A percentile compares a stretch with the other conserved stretches of the same genome.
These are phyloP conservation scores for Penicillium crystallinum DNA, from an alignment of 495 filamentous ascomycete genomes.

Conservation along the genomic window DNA sequence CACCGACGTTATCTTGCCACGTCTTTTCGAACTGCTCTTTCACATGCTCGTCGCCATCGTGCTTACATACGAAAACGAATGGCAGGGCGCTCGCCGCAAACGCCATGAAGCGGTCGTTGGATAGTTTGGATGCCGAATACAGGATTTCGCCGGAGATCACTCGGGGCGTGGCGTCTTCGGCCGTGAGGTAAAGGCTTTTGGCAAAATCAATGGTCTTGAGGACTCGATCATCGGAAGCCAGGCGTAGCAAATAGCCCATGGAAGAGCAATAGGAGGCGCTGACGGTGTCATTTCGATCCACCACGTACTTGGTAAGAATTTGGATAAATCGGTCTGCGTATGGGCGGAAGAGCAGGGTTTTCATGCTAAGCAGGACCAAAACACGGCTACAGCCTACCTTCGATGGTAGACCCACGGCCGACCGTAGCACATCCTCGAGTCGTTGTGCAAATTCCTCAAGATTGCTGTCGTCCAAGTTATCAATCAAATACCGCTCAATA, in stretches of 20 bases:
- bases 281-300: slow-evolving; percentile 89
- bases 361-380: slow-evolving; percentile 79
- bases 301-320: slow-evolving; percentile 67
- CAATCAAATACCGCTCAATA: slow-evolving; percentile 76
- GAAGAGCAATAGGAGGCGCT: slow-evolving; percentile 79
- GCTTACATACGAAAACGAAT: slow-evolving; percentile 81
- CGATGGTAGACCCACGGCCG: slow-evolving; percentile 81
- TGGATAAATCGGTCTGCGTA: slow-evolving; percentile 75
- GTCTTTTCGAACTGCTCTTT: slow-evolving; percentile 69
- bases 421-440: slow-evolving; percentile 73
- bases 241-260: slow-evolving; percentile 75
- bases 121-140: slow-evolving; percentile 74
- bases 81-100: slow-evolving; percentile 71
- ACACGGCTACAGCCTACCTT: slow-evolving; percentile 87
- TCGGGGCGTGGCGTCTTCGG: slow-evolving; percentile 69
- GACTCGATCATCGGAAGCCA: slow-evolving; percentile 65
- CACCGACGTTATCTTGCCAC: slow-evolving; percentile 87
- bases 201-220: slow-evolving; percentile 61
- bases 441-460: slow-evolving; percentile 67
- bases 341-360: slow-evolving; percentile 64
- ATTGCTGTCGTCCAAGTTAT: slow-evolving; percentile 70
- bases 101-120: slow-evolving; percentile 79
- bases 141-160: slow-evolving; percentile 74
- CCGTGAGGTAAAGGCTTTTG: slow-evolving; percentile 68
- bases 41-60: slow-evolving; percentile 75